Base-by-base conservation (phyloP, 768 basidiomycete species). In the Asterophora lycoperdoides region DNA sequence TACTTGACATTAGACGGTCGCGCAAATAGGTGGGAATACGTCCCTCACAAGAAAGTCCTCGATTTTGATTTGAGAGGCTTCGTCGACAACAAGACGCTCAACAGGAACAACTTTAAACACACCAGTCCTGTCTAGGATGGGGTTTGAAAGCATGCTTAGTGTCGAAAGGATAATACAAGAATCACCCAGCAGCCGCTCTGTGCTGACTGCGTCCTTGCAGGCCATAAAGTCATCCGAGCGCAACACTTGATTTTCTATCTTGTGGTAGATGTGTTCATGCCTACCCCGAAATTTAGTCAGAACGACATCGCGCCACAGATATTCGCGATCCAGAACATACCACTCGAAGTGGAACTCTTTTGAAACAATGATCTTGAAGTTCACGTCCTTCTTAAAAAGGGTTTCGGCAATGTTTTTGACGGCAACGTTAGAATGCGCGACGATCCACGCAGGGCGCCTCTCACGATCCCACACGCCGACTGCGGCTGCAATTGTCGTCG, bases 21-120 rank as follows among this genome's bases (percentile, higher is more conserved):
- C 8, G 14, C 28, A 35, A 5, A 4, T 44, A 32, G 30, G 26
- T 20, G 8, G 36, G 2, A 29, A 38, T 8, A 8, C 29, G 18
- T 23, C 6, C 23, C 64, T 34, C 14, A 78, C 77, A 68, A 80
- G 56, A 49, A 74, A 79, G 20, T 77, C 75, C 23, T 71, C 72
- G 4, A 69, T 58, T 19, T 73, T 70, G 17, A 79, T 77, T 44
- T 78, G 76, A 6, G 76, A 78, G 2, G 76, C 79, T 59, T 81
- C 78, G 47, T 81, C 79, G n/a, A 80, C 64, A n/a, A 81, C 67
- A 1, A 80, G 66, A n/a, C 67, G 62, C 19, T 66, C 68, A 17
- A 78, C 60, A 1, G 76, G 76, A 1, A 76, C 59, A 4, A 72
- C 26, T 0, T 58, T 37, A 54, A 71, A 73, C 6, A 73, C 46